Base-by-base conservation (phyloP, 2,329 filamentous ascomycete species). In the Penicillium griseofulvum region DNA sequence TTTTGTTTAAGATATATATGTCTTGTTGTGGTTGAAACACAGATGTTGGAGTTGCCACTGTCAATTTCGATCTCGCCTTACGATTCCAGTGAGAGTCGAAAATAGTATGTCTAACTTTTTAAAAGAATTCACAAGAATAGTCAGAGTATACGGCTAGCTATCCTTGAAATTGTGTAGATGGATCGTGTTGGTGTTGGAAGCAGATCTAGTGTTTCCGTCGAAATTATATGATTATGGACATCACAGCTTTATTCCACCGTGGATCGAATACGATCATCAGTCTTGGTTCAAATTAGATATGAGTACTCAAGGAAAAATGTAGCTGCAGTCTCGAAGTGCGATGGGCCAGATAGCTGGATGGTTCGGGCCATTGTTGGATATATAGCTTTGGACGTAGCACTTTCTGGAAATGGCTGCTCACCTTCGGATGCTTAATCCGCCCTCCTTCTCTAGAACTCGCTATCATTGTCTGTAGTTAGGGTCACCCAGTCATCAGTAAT, bases 391-490 rank as follows among this genome's bases (percentile, higher is more conserved):
- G 39, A n/a, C n/a, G 24, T 26, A 43, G 9, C 16, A 29, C 11
- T 16, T 8, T 43, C 24, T 17, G 0, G 41, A 17, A 43, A 43
- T n/a, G 9, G 14, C 22, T 28, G 14, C 9, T 16, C 10, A 43
- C 16, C 24, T 29, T 28, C 5, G 7, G 16, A 28, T 29, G 7
- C 4, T 26, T 31, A 44, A 31, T 55, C 47, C 16, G 53, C 46
- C 16, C 19, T 36, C 34, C 47, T 33, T 51, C 53, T 45, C 53
- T 28, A 55, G 19, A 50, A 47, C 11, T 52, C 34, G 50, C 52
- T 48, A 24, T 54, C 48, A 54, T 54, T 55, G 24, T 58, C 41
- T 33, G 47, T 38, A 37, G n/a, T n/a, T n/a, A n/a, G n/a, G n/a
- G n/a, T n/a, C n/a, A 54, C 45, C 17, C 52, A 50, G 24, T 55